Base-by-base conservation (phyloP, 306 rosid genomes). In the Geum urbanum region DNA sequence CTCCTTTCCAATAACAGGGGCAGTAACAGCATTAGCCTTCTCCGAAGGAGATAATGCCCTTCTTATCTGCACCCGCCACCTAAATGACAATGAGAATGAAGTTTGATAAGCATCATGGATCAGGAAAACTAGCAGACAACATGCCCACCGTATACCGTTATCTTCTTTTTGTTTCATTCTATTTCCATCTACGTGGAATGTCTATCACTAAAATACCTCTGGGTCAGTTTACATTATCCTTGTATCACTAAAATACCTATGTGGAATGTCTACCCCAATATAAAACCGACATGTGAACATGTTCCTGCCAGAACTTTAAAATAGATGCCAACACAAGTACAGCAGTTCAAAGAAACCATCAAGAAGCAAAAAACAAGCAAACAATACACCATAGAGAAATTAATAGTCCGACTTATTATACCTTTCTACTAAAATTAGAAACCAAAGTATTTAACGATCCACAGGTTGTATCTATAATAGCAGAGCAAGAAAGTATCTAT, bases 51-150 rank as follows among this genome's bases (percentile, higher is more conserved):
- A 45, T 67, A 85, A 75, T 37, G 82, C 80, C 80, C 79, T 85
- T 43, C 82, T 85, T 63, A 82, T 71, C 40, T 76, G 80, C 69
- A 82, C 74, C 45, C 89, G 78, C 89, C 86, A 85, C 70, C 89
- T 85, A 53, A 16, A 68, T 18, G 32, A 55, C 16, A 66, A 64
- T 44, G 74, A 45, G 52, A 39, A 57, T 5, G 41, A 27, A 16
- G 50, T 27, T 52, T 32, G 64, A 15, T 7, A 22, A 12, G 70
- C 16, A 63, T 1, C 14, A 32, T 3, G 19, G 20, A 53, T 12
- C 9, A 47, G 6, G 16, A 13, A 24, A 9, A 22, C 45, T 15
- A 53, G 20, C 43, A 0, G 15, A 10, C 37, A 7, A 1, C 27
- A 40, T 22, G 24, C 22, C 43, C 24, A 54, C 40, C 40, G 41